phyloP scores from a whole-genome alignment of 345 rosid species.

The Isatis tinctoria region DNA sequence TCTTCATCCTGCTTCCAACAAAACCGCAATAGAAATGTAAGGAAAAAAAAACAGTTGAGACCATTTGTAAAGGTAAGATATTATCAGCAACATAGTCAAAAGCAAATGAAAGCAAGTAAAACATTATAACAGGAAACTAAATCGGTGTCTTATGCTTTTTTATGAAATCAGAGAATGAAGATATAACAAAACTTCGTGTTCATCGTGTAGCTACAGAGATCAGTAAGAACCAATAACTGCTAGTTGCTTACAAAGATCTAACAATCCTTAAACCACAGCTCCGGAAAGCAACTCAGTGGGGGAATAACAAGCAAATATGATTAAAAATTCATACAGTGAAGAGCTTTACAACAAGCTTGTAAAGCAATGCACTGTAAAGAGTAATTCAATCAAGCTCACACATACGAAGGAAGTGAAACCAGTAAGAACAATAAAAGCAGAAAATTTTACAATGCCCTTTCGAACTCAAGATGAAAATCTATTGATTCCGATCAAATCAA shows the following conservation, averaged over 20 bases:
- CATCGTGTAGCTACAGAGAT: neutral
- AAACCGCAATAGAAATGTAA: slow-evolving; percentile 1
- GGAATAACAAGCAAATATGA: neutral
- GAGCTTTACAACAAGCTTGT: neutral
- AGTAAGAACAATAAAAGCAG: neutral
- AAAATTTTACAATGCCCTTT: neutral
- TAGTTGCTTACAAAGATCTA: neutral
- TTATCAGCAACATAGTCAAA: neutral
- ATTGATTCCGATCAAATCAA: neutral
- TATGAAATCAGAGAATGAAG: neutral
- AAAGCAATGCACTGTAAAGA: neutral
- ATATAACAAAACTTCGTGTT: neutral
- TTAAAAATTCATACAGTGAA: neutral
- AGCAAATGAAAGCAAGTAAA: neutral
- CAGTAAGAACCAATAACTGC: neutral
- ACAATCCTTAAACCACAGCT: neutral
- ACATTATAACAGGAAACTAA: neutral
- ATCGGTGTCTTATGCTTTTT: neutral
- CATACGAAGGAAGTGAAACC: neutral
- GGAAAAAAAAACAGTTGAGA: neutral
- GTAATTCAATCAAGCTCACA: neutral
- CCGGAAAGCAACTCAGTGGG: neutral
- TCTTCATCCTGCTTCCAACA: slow-evolving; percentile 45
- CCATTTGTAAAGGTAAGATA: neutral
- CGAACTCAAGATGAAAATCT: neutral